Percentiles rank a stretch among this genome's conserved stretches.
phyloP scores from a whole-genome alignment of 768 basidiomycete genomes.

The Trametes meyenii region DNA sequence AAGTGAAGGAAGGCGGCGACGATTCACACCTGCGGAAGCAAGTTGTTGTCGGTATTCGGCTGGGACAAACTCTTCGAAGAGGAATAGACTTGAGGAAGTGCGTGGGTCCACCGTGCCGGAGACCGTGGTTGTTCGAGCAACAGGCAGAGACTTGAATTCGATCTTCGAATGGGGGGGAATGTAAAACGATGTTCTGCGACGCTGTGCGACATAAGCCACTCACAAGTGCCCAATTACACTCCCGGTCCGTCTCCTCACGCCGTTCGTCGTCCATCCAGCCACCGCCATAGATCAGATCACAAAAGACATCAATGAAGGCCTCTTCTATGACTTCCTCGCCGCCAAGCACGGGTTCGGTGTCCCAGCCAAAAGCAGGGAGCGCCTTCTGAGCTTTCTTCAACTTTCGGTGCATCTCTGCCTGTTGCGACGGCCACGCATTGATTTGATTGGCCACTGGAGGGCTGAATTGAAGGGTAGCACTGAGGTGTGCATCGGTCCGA shows the following conservation, averaged over 20 bases:
- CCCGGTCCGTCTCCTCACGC: constrained; percentile 74
- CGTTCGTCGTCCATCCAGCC: constrained; percentile 85
- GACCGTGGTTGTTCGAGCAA: constrained; percentile 31
- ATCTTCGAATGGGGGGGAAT: constrained; percentile 49
- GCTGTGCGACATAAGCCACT: constrained; percentile 34
- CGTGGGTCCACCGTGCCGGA: constrained; percentile 61
- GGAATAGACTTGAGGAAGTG: constrained; percentile 67
- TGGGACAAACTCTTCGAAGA: constrained; percentile 96
- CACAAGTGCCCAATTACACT: constrained; percentile 93
- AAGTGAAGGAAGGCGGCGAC: constrained; percentile 66
- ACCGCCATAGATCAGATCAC: constrained; percentile 77
- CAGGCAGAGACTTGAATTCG: constrained; percentile 81
- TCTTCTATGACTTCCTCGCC: constrained; percentile 86
- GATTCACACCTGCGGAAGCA: constrained; percentile 50
- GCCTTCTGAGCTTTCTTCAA: constrained; percentile 82
- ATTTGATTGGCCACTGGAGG: constrained; percentile 58
- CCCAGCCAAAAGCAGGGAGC: constrained; percentile 89
- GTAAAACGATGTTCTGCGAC: neutral
- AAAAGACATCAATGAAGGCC: constrained; percentile 86
- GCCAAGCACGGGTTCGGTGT: constrained; percentile 82
- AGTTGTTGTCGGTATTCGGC: constrained; percentile 82
- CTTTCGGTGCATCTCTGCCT: constrained; percentile 72
- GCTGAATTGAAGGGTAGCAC: constrained; percentile 81
- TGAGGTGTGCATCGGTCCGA: constrained; percentile 74
- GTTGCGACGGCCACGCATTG: constrained; percentile 72